Evolutionary conservation across 2,329 filamentous ascomycete species (phyloP), one percentile per base, ranked within the genome.

Genomic region (Neofusicoccum laricinum): DNA sequence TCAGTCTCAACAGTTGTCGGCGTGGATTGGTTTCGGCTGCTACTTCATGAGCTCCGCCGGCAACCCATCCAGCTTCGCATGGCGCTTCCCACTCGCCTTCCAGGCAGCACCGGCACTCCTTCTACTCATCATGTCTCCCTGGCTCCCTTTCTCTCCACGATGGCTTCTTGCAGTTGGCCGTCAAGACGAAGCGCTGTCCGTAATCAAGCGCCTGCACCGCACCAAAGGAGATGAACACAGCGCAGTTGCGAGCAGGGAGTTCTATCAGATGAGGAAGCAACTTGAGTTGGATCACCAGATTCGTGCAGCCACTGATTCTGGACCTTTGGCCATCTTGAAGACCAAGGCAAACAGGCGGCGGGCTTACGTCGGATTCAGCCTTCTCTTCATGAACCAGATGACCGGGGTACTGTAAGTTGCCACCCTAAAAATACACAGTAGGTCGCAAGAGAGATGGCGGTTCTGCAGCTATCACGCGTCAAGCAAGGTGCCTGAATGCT

Each of bases 61-160:
- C 3, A 69, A 73, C 0, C 66, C 70, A 10, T 73, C 74, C 1
- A 70, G 71, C 0, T 79, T 80, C 61, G 68, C 77, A 7, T 85
- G 82, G 82, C 72, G 79, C 12, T 80, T 80, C 62, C 78, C 79
- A 1, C 71, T 83, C 2, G 79, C 79, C 0, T 76, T 82, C 53
- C 80, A 82, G 67, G 74, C 71, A 36, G 69, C 76, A 2, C 77
- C 77, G 17, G 74, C 80, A 0, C 61, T 81, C 4, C 69, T 80
- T 11, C 72, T 82, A 3, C 72, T 81, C 0, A 69, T 71, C 14
- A 77, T 76, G 15, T 76, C 72, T 41, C 71, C 71, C 7, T 76
- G 73, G 68, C 72, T 82, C 10, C 78, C 77, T 1, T 78, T 75
- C 62, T 80, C 78, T 12, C 80, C 80, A 10, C 75, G 79, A 45